These are phyloP conservation scores for Lycium barbarum DNA, from an alignment of 257 asterid genomes.

Conservation along the genomic window DNA sequence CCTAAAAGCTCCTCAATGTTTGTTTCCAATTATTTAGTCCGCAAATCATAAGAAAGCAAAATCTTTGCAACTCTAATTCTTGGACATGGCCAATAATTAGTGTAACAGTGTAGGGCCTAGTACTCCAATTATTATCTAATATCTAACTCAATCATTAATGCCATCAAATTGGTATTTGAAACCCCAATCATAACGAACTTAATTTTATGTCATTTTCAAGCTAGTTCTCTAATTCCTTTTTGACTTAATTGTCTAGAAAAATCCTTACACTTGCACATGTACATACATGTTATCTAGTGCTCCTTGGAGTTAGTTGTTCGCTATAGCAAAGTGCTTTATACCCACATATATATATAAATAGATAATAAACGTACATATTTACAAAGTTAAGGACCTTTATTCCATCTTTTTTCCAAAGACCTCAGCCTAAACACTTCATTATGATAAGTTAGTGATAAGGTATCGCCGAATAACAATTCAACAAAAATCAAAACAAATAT, in stretches of 20 bases:
- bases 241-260: neutral
- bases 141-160: neutral
- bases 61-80: slow-evolving; percentile 16
- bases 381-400: neutral
- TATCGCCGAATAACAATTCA: neutral
- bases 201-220: neutral
- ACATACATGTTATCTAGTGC: neutral
- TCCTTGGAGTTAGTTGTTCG: neutral
- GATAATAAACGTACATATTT: neutral
- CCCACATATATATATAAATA: neutral
- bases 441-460: neutral
- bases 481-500: neutral
- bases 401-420: neutral
- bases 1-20: neutral
- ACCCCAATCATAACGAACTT: neutral
- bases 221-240: neutral
- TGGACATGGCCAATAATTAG: neutral
- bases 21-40: slow-evolving; percentile 1
- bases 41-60: slow-evolving; percentile 4
- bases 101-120: neutral
- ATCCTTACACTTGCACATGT: slow-evolving; percentile 5
- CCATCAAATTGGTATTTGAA: slow-evolving; percentile 15
- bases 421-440: neutral
- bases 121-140: neutral
- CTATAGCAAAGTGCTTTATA: neutral